Evolutionary conservation across 2,329 filamentous ascomycete genomes (phyloP).

Genomic region (Onygena corvina): DNA sequence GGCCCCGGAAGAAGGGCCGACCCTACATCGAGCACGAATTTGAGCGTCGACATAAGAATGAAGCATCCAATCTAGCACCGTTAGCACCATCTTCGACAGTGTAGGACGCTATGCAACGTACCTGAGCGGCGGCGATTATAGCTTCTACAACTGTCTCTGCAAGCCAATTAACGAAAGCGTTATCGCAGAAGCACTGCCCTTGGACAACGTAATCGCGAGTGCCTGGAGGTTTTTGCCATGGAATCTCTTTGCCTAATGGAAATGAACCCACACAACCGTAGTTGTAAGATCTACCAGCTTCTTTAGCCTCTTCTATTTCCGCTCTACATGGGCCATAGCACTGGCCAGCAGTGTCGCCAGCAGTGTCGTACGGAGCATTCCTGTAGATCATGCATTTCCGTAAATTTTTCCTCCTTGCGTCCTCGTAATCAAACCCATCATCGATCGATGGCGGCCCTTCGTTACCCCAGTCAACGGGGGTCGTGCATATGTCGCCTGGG

Average conservation of each 20-base stretch:
- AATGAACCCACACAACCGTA: conserved; percentile 7
- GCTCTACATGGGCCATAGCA: conserved; percentile 3
- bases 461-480: neutral
- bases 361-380: neutral
- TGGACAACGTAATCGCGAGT: neutral
- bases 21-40: conserved; percentile 6
- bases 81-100: conserved; percentile 1
- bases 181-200: conserved; percentile 4
- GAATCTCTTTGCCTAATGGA: conserved; percentile 1
- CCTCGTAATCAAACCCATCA: neutral
- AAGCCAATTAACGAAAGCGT: neutral
- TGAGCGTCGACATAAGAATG: conserved; percentile 7
- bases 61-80: conserved; percentile 7
- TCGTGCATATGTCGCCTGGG: conserved; percentile 1
- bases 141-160: neutral
- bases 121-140: neutral
- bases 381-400: conserved; percentile 4
- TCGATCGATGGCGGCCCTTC: neutral
- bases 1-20: conserved; percentile 2
- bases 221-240: neutral
- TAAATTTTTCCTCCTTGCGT: conserved; percentile 4
- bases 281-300: conserved; percentile 8
- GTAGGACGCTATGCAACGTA: neutral
- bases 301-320: conserved; percentile 9
- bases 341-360: neutral